Evolutionary conservation across 2,329 filamentous ascomycete species (phyloP).

Genomic region (Paraconiothyrium brasiliense): DNA sequence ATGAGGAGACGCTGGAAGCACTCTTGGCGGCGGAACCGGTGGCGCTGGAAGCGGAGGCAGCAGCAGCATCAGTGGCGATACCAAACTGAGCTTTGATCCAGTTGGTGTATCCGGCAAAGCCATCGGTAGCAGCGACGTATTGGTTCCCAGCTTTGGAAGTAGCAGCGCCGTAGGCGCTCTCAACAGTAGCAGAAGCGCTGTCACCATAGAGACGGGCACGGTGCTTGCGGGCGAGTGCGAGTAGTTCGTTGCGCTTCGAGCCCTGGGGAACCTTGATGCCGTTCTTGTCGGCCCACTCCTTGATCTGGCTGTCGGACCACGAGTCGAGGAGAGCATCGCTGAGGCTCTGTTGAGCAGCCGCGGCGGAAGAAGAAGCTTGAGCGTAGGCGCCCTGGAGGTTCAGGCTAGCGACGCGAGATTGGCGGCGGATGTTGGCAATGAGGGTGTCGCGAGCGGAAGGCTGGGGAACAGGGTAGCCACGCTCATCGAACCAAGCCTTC

Average conservation of each 20-base stretch:
- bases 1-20: conserved; percentile 46
- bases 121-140: conserved; percentile 74
- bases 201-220: conserved; percentile 76
- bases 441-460: conserved; percentile 85
- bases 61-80: conserved; percentile 51
- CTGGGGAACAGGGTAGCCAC: conserved; percentile 87
- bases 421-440: conserved; percentile 88
- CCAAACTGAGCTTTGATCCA: conserved; percentile 57
- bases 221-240: conserved; percentile 89
- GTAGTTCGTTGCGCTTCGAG: conserved; percentile 86
- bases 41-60: conserved; percentile 32
- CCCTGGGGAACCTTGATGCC: conserved; percentile 90
- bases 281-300: conserved; percentile 93
- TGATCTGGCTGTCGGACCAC: conserved; percentile 90
- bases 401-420: conserved; percentile 81
- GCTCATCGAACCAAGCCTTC: conserved; percentile 91
- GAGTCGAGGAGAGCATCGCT: conserved; percentile 86
- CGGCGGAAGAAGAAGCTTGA: conserved; percentile 57
- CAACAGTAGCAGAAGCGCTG: conserved; percentile 57
- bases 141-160: conserved; percentile 72
- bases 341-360: conserved; percentile 74
- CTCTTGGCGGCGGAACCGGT: conserved; percentile 33
- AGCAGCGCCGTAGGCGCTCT: conserved; percentile 55
- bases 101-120: conserved; percentile 51
- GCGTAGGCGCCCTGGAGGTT: conserved; percentile 65